Evolutionary conservation across 164 flowering plant genomes (phyloP), one percentile per base, ranked within the genome.

Genomic region (Stephania yunnanensis): DNA sequence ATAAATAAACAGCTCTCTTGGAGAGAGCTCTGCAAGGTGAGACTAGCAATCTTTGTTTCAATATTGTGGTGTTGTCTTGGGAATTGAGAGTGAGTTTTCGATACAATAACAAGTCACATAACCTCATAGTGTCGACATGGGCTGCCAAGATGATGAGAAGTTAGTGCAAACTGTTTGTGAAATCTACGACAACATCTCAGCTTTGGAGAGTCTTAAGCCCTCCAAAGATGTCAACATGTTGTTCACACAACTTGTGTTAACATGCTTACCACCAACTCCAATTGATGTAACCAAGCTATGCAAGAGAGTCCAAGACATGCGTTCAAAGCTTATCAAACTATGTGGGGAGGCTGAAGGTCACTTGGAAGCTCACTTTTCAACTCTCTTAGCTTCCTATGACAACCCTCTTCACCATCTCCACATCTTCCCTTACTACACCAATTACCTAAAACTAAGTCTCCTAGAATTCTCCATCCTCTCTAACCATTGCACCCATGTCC

Each of bases 321-420:
- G 97, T 76, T 78, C 88, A 15, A 83, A 88, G 31, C 89, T 96
- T 46, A 92, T 96, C 46, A 81, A 46, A 64, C 89, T 94, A 17
- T 94, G 98, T 80, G 97, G 91, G 3, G 84, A 88, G 80, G 97
- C 98, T 30, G 98, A 94, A 66, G 93, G 90, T 0, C 89, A 80
- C 69, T 79, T 96, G 10, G 99, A 96, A 80, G 74, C 72, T 42
- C 99, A 96, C 74, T 96, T 83, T 86, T 87, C 97, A 0, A 22
- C 87, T 44, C 71, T 94, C 82, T 71, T 96, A 7, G 89, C 75
- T 4, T 78, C 89, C 8, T 85, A 66, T 74, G 82, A 85, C 0
- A 73, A 80, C 86, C 99, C 99, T 1, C 87, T 94, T 74, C 77
- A 87, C 83, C 89, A 92, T 77, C 78, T 94, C 70, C 10, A 77